Conservation (phyloP, 805 yeast species). For the Candida verbasci region DNA sequence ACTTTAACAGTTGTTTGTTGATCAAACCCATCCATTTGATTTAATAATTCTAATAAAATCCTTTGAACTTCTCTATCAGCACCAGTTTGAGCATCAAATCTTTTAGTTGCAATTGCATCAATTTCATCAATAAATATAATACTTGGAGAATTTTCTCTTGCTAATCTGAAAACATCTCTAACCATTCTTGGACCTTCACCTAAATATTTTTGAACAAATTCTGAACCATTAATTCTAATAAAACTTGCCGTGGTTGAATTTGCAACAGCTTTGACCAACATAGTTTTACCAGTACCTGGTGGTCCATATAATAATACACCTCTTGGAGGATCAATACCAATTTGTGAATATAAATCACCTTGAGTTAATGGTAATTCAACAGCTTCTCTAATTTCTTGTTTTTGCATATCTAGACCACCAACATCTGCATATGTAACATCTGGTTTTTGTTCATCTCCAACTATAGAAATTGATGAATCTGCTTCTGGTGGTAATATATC, state of each 20-base stretch:
- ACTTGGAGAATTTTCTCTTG: slow-evolving; percentile 95
- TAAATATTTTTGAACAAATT: slow-evolving; percentile 93
- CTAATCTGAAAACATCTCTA: slow-evolving; percentile 94
- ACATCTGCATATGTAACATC: slow-evolving; percentile 95
- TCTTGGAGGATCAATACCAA: slow-evolving; percentile 98
- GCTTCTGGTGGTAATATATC: slow-evolving; percentile 99
- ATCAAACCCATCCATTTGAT: slow-evolving; percentile 99
- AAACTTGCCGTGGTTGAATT: slow-evolving; percentile 93
- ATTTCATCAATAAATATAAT: slow-evolving; percentile 97
- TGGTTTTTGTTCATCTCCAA: slow-evolving; percentile 90
- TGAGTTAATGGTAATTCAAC: slow-evolving; percentile 95
- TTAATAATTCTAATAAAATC: slow-evolving; percentile 87
- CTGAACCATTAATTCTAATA: slow-evolving; percentile 96
- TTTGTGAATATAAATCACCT: slow-evolving; percentile 92
- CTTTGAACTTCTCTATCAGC: slow-evolving; percentile 99
- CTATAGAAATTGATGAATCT: slow-evolving; percentile 90
- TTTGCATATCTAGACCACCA: slow-evolving; percentile 98
- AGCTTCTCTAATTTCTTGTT: slow-evolving; percentile 97
- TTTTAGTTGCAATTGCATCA: slow-evolving; percentile 97
- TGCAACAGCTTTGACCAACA: slow-evolving; percentile 98
- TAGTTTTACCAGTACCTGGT: slow-evolving; percentile 99
- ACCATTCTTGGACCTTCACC: slow-evolving; percentile 99
- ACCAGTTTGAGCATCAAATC: slow-evolving; percentile 99
- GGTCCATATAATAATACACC: slow-evolving; percentile 98
- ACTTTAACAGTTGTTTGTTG: slow-evolving; percentile 94